Base-by-base conservation (phyloP, 164 flowering plant genomes). In the Brasenia schreberi region DNA sequence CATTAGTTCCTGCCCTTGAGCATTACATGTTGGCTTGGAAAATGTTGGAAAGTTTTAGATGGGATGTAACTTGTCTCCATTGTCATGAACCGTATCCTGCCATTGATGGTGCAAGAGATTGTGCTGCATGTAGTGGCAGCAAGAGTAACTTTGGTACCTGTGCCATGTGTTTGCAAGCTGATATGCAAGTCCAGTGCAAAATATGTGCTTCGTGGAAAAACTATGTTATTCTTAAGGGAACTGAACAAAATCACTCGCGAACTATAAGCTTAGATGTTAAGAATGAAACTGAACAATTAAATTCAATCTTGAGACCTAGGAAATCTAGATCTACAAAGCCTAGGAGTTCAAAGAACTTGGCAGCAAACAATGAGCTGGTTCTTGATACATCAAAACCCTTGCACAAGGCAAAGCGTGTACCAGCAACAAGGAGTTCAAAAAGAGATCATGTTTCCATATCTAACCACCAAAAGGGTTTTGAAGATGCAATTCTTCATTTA, bases 291-390 rank as follows among this genome's bases (percentile, higher is more conserved):
- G 6, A 5, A 45, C 7, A 12, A 4, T 2, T 5, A 45, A 7
- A 45, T 4, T 12, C 53, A 12, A 45, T 1, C 53, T 2, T 7
- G 1, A 12, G 53, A 45, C 12, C 53, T 5, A 45, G 12, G 5
- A 45, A 45, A 45, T 45, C 66, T 68, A 81, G 75, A 62, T 59
- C 69, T 12, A 78, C 63, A 68, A 86, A 75, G 71, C 19, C 71
- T 74, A 81, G 81, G 69, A 87, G 75, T 68, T 58, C 76, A 43
- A 86, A 77, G 74, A 83, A 75, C 58, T 63, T 77, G 52, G 52
- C 10, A 6, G 5, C 52, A 44, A 10, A 44, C 10, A 6, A 6
- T 44, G 52, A 44, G 52, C 52, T 44, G 52, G 5, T 44, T 6
- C 52, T 44, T 44, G 52, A 44, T 44, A 44, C 52, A 44, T 6